Evolutionary conservation across 2,329 filamentous ascomycete genomes (phyloP).

Genomic region (Albophoma yamanashiensis): DNA sequence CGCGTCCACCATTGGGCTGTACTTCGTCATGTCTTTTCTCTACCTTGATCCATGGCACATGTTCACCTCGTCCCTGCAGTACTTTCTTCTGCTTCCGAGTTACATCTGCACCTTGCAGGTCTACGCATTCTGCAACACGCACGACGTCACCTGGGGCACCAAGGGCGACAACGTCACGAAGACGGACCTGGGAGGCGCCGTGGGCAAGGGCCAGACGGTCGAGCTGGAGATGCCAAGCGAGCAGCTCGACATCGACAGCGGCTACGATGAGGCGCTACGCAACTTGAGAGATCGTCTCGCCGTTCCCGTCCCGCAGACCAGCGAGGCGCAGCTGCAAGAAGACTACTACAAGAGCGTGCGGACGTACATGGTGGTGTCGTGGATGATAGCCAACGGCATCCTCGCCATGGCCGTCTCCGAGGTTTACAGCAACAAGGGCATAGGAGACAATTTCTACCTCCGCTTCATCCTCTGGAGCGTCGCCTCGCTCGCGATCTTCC

Average conservation of each 20-base stretch:
- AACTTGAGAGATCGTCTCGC: constrained; percentile 91
- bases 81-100: constrained; percentile 81
- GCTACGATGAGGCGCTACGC: constrained; percentile 92
- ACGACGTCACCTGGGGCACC: constrained; percentile 98
- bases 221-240: constrained; percentile 97
- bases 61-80: constrained; percentile 84
- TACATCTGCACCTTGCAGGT: constrained; percentile 98
- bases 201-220: constrained; percentile 68
- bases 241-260: constrained; percentile 94
- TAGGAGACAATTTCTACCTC: constrained; percentile 81
- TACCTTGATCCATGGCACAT: constrained; percentile 99
- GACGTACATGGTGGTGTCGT: constrained; percentile 94
- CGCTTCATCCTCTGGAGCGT: constrained; percentile 91
- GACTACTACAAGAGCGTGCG: constrained; percentile 97
- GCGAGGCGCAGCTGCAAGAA: constrained; percentile 81
- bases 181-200: constrained; percentile 82
- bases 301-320: constrained; percentile 50
- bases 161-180: constrained; percentile 95
- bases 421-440: constrained; percentile 60
- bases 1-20: constrained; percentile 82
- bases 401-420: constrained; percentile 90
- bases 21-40: constrained; percentile 92
- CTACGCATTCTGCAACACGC: constrained; percentile 98
- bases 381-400: constrained; percentile 87
- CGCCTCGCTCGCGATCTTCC: constrained; percentile 75